A percentile compares a stretch with the other conserved stretches of the same genome.
Conservation (phyloP, 805 yeast species). For the Kazachstania kunashirensis region DNA sequence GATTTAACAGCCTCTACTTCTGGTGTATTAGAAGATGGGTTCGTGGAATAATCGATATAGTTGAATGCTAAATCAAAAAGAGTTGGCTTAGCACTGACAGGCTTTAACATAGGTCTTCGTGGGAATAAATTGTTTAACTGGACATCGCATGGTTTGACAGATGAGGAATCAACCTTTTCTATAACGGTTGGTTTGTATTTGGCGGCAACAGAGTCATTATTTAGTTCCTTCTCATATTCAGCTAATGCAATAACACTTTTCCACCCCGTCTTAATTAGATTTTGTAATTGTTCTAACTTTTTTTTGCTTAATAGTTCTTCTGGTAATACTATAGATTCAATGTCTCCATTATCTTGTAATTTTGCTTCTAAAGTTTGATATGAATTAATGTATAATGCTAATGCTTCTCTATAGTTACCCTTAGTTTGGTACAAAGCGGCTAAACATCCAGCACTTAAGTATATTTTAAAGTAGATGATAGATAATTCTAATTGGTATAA, state of each 20-base stretch:
- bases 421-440: constrained; percentile 23
- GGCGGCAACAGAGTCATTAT: constrained; percentile 4
- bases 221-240: constrained; percentile 23
- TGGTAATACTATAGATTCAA: constrained; percentile 14
- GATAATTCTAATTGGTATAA: constrained; percentile 26
- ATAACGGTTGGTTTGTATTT: constrained; percentile 27
- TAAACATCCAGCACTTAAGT: constrained; percentile 20
- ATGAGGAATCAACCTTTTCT: constrained; percentile 28
- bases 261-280: constrained; percentile 32
- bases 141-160: constrained; percentile 16
- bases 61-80: constrained; percentile 86
- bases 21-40: neutral
- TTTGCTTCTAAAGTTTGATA: constrained; percentile 13
- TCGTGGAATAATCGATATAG: constrained; percentile 47
- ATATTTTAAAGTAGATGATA: constrained; percentile 15
- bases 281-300: constrained; percentile 42
- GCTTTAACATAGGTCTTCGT: constrained; percentile 36
- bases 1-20: constrained; percentile 6
- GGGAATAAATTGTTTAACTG: constrained; percentile 22
- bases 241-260: constrained; percentile 30
- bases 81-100: constrained; percentile 77
- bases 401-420: constrained; percentile 23
- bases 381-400: constrained; percentile 24
- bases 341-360: constrained; percentile 4
- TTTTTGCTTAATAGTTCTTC: constrained; percentile 16